Evolutionary conservation across 495 filamentous ascomycete genomes (phyloP).

Genomic region (Trichoderma reesei): DNA sequence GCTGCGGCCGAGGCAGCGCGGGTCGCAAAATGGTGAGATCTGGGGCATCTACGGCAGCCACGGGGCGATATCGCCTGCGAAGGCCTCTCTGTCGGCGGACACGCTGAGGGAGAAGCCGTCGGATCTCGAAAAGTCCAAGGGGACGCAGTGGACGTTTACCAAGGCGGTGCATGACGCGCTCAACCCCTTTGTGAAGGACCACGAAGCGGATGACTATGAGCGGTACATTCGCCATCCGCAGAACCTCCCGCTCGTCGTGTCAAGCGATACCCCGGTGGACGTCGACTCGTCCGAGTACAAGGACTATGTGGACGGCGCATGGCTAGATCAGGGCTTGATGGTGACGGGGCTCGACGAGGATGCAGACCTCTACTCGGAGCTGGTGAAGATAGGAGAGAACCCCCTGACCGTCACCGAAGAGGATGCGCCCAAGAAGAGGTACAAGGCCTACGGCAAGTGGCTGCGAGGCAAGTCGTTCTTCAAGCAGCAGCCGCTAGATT

Average conservation of each 20-base stretch:
- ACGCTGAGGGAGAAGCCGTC: slow-evolving; percentile 16
- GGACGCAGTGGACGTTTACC: slow-evolving; percentile 77
- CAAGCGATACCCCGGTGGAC: slow-evolving; percentile 49
- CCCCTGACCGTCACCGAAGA: slow-evolving; percentile 79
- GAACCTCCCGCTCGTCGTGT: slow-evolving; percentile 77
- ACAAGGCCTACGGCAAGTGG: slow-evolving; percentile 94
- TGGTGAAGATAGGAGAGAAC: slow-evolving; percentile 65
- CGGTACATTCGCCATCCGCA: slow-evolving; percentile 89
- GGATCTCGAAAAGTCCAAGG: slow-evolving; percentile 53
- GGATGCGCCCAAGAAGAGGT: slow-evolving; percentile 80
- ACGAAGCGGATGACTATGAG: slow-evolving; percentile 76
- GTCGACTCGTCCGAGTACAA: slow-evolving; percentile 54
- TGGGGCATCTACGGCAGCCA: slow-evolving; percentile 4
- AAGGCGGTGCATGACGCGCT: slow-evolving; percentile 72
- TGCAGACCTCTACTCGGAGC: slow-evolving; percentile 61
- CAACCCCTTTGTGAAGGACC: slow-evolving; percentile 61
- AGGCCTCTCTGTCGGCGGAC: neutral
- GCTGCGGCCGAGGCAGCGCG: slow-evolving; percentile 29
- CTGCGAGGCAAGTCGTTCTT: slow-evolving; percentile 85
- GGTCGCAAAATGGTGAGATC: slow-evolving; percentile 12
- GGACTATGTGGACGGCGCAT: slow-evolving; percentile 56
- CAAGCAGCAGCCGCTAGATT: slow-evolving; percentile 73
- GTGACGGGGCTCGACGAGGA: slow-evolving; percentile 49
- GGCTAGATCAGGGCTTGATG: slow-evolving; percentile 31
- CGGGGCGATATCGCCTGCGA: neutral